Percentiles rank a stretch among this genome's conserved stretches.
phyloP scores from a whole-genome alignment of 805 yeast species.

The Saturnispora serradocipensis region DNA sequence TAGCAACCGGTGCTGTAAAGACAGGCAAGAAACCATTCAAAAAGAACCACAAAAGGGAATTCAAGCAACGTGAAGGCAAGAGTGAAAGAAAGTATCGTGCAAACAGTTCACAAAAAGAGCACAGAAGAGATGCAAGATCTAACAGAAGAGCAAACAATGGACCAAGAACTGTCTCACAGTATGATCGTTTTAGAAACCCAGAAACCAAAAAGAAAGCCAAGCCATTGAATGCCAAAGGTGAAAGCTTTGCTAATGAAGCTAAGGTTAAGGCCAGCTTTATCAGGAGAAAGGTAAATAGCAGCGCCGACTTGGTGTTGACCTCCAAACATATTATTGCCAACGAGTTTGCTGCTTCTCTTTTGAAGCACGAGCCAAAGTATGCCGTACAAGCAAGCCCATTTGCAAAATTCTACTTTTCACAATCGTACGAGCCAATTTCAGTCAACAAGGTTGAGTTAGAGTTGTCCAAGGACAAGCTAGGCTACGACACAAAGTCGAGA shows the following conservation, averaged over 20 bases:
- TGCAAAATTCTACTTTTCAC: not conserved
- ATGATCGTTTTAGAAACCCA: conserved; percentile 11
- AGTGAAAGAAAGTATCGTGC: not conserved
- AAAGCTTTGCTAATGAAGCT: conserved; percentile 8
- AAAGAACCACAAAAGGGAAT: not conserved
- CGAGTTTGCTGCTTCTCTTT: conserved; percentile 9
- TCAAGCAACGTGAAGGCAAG: not conserved
- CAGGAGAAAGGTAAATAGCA: conserved; percentile 8
- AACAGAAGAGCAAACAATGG: not conserved
- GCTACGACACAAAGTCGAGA: conserved; percentile 22
- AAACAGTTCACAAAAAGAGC: not conserved
- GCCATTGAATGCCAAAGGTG: conserved; percentile 9
- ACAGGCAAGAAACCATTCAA: not conserved
- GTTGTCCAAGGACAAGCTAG: conserved; percentile 21
- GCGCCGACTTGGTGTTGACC: not conserved
- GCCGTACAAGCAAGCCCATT: conserved; percentile 3
- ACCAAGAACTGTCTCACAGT: conserved; percentile 13
- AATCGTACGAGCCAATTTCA: not conserved
- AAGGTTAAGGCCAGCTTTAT: conserved; percentile 10
- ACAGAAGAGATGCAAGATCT: conserved; percentile 1
- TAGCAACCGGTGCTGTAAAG: not conserved
- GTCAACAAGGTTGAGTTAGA: conserved; percentile 17
- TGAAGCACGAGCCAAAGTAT: conserved; percentile 3
- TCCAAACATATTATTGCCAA: not conserved
- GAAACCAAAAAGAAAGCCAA: not conserved